Conservation (phyloP, 441 rosid genomes). For the Erysimum pusillum region DNA sequence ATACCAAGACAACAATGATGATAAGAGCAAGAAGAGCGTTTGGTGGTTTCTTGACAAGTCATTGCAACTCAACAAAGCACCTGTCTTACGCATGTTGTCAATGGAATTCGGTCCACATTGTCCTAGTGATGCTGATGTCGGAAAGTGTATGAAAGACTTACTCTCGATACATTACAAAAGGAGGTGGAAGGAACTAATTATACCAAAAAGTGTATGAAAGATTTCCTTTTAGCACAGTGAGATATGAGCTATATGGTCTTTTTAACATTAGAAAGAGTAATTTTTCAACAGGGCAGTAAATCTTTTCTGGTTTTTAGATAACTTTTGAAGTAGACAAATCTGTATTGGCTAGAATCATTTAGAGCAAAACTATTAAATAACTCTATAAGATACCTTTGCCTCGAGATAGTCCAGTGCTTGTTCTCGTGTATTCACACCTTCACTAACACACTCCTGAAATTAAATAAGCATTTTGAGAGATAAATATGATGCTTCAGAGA, state of each 20-base stretch:
- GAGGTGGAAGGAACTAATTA: constrained; percentile 20
- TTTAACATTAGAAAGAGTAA: constrained; percentile 10
- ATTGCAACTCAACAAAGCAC: background rate
- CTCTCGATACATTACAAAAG: constrained; percentile 11
- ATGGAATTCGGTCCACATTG: background rate
- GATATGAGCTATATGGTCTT: constrained; percentile 13
- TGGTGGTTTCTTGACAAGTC: constrained; percentile 20
- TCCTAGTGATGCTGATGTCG: background rate
- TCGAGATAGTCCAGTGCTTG: constrained; percentile 88
- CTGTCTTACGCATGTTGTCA: no score
- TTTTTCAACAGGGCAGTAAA: background rate
- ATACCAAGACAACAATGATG: background rate
- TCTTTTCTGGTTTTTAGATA: constrained; percentile 12
- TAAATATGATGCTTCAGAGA: constrained; percentile 30
- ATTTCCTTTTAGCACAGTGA: constrained; percentile 14
- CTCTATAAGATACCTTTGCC: constrained; percentile 58
- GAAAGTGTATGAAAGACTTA: constrained; percentile 4
- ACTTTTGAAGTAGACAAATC: constrained; percentile 9
- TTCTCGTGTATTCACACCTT: constrained; percentile 62
- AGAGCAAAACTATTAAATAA: constrained; percentile 2
- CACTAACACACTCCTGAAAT: constrained; percentile 83
- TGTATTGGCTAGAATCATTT: constrained; percentile 10
- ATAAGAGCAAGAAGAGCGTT: background rate
- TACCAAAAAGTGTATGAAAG: constrained; percentile 16
- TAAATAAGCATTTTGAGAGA: constrained; percentile 23